Conservation (phyloP, 305 asterid genomes). For the Caryopteris hybrid region DNA sequence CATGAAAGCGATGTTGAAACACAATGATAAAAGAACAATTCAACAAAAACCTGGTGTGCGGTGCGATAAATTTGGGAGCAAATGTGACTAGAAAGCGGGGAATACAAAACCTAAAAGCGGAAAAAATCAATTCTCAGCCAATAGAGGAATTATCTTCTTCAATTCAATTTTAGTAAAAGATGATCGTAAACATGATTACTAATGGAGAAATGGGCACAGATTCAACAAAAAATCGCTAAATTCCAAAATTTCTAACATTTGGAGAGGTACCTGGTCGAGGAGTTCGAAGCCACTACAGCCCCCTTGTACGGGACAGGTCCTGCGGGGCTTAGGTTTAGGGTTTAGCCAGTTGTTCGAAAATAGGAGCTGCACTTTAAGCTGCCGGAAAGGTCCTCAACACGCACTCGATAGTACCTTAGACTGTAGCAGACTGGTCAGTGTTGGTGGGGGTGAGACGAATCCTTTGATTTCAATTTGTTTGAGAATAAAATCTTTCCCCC, state of each 20-base stretch:
- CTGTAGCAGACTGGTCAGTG: constrained; percentile 10
- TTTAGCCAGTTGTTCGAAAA: no score
- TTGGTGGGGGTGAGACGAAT: neutral
- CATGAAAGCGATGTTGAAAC: neutral
- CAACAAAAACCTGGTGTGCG: constrained; percentile 28
- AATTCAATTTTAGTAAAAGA: neutral
- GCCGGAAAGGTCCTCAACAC: no score
- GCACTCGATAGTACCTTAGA: constrained; percentile 2
- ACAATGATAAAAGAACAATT: constrained; percentile 4
- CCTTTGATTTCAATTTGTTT: no score
- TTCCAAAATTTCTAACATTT: neutral
- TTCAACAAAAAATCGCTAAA: no score
- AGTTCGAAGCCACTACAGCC: no score
- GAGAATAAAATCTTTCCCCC: no score
- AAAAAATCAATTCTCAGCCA: neutral
- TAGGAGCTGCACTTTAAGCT: no score
- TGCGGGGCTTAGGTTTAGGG: no score
- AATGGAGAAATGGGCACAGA: neutral
- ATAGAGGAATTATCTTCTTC: neutral
- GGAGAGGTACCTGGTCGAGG: neutral
- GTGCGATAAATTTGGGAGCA: neutral
- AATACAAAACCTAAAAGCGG: no score
- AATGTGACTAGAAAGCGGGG: neutral
- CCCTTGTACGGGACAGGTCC: no score
- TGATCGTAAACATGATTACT: no score